Evolutionary conservation across 2,329 filamentous ascomycete genomes (phyloP).

Genomic region (Orbilia quercus): DNA sequence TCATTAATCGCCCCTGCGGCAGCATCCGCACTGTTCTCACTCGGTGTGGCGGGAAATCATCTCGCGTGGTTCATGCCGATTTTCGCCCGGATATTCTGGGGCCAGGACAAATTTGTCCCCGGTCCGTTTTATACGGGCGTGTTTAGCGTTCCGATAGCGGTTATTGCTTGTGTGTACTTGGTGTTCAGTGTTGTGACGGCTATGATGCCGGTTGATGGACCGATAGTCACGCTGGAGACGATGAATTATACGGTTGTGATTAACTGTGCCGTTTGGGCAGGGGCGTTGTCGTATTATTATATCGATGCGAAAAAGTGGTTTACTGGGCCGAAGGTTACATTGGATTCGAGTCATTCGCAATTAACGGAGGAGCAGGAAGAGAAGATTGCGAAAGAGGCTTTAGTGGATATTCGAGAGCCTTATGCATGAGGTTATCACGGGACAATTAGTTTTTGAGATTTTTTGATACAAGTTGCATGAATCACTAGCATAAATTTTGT

Average conservation of each 20-base stretch:
- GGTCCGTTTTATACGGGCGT: slow-evolving; percentile 71
- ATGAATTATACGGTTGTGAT: slow-evolving; percentile 76
- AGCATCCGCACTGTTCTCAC: slow-evolving; percentile 71
- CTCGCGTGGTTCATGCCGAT: slow-evolving; percentile 72
- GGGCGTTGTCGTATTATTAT: slow-evolving; percentile 69
- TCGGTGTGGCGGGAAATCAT: slow-evolving; percentile 72
- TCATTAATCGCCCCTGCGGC: slow-evolving; percentile 71
- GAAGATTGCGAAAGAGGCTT: slow-evolving; percentile 58
- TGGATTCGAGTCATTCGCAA: slow-evolving; percentile 61
- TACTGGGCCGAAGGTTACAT: slow-evolving; percentile 70
- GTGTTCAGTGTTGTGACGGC: slow-evolving; percentile 69
- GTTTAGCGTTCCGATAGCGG: slow-evolving; percentile 68
- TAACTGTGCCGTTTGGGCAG: slow-evolving; percentile 71
- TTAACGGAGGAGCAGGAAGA: slow-evolving; percentile 56
- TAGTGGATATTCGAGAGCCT: slow-evolving; percentile 60
- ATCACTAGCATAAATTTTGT: too few relatives aligned
- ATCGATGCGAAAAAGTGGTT: slow-evolving; percentile 72
- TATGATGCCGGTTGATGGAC: slow-evolving; percentile 71
- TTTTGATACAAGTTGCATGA: too few relatives aligned
- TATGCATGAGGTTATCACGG: not conserved
- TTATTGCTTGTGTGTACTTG: slow-evolving; percentile 68
- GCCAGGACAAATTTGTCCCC: slow-evolving; percentile 69
- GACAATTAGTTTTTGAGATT: not conserved
- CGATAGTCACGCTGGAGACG: slow-evolving; percentile 66
- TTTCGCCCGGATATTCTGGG: slow-evolving; percentile 70